These are phyloP conservation scores for Cyclanthera cordifolia DNA, from an alignment of 306 rosid genomes.

Conservation along the genomic window DNA sequence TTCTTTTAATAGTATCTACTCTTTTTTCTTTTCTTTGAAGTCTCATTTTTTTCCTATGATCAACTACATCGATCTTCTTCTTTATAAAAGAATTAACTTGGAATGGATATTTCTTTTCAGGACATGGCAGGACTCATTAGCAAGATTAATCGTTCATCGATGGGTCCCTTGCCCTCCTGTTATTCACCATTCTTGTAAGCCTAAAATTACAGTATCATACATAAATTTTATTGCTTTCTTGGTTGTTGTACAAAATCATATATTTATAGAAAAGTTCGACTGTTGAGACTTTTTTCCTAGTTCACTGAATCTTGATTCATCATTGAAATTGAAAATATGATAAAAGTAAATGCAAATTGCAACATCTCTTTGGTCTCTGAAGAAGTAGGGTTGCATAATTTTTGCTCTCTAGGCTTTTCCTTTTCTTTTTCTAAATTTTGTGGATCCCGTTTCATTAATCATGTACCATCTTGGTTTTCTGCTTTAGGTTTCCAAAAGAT, in stretches of 20 bases:
- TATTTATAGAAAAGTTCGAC: not conserved
- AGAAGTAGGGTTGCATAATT: no score
- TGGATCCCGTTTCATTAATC: no score
- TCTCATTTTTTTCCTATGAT: not conserved
- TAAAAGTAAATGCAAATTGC: no score
- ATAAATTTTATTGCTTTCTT: not conserved
- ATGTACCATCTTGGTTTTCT: no score
- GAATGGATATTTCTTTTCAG: slow-evolving; percentile 36
- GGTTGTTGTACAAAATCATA: not conserved
- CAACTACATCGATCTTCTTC: not conserved
- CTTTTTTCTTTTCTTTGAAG: not conserved
- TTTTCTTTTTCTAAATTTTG: no score
- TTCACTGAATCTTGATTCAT: not conserved
- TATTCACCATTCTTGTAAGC: slow-evolving; percentile 91
- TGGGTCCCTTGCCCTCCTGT: slow-evolving; percentile 90
- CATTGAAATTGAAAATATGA: not conserved
- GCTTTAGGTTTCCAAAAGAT: no score
- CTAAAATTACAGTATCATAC: slow-evolving; percentile 12
- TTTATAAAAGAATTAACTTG: not conserved
- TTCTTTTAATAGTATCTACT: not conserved
- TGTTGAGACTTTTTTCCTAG: not conserved
- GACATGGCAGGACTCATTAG: slow-evolving; percentile 99
- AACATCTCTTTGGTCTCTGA: no score
- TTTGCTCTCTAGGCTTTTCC: no score
- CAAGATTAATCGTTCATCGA: slow-evolving; percentile 93